phyloP scores from a whole-genome alignment of 257 asterid species.

The Cinchona pubescens region DNA sequence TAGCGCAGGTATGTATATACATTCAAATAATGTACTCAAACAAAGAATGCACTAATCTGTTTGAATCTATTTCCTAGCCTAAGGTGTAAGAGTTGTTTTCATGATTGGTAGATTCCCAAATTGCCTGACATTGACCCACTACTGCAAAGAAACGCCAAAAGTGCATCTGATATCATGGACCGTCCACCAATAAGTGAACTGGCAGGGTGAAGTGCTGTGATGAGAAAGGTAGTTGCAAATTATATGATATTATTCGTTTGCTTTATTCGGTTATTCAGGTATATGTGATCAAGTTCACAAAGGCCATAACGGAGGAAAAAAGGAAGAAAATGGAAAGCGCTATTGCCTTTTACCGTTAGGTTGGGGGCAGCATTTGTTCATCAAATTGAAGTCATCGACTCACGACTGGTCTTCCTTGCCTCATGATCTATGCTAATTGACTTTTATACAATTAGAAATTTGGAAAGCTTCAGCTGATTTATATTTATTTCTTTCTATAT shows the following conservation, averaged over 20 bases:
- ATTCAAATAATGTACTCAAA: background rate
- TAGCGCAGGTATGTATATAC: constrained; percentile 72
- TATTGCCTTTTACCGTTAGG: no score
- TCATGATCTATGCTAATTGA: background rate
- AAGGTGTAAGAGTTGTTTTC: background rate
- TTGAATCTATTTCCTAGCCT: background rate
- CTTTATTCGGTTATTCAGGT: no score
- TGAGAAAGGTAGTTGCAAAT: background rate
- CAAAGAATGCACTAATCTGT: background rate
- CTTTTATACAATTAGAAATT: background rate
- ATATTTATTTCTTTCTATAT: background rate
- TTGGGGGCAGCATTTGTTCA: no score
- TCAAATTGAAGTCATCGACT: background rate
- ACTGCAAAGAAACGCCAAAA: constrained; percentile 80
- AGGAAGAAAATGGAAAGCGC: no score
- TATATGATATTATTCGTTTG: no score
- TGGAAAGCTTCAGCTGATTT: background rate
- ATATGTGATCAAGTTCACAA: no score
- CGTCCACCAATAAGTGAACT: constrained; percentile 95
- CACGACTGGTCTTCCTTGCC: background rate
- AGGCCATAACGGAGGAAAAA: no score
- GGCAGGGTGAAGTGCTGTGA: constrained; percentile 44
- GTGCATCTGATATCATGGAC: constrained; percentile 87
- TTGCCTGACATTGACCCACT: constrained; percentile 75
- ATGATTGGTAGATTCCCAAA: constrained; percentile 67